Conservation (phyloP, 495 filamentous ascomycete genomes). For the Melanomma pulvis-pyrius region DNA sequence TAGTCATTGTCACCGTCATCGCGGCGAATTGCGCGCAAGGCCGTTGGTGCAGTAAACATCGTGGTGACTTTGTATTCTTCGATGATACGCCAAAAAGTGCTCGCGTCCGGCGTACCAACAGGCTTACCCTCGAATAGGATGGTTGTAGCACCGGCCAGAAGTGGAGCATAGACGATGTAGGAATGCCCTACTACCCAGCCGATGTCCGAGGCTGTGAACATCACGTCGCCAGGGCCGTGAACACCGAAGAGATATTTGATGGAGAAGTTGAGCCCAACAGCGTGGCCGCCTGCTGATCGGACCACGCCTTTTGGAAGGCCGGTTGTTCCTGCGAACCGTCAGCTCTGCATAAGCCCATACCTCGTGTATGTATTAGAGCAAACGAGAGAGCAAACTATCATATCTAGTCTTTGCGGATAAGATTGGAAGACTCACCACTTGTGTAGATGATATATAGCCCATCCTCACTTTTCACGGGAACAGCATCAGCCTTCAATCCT, state of each 20-base stretch:
- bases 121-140: conserved; percentile 93
- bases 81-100: conserved; percentile 84
- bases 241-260: conserved; percentile 80
- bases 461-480: conserved; percentile 76
- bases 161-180: conserved; percentile 73
- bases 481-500: conserved; percentile 66
- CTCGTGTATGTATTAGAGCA: no score
- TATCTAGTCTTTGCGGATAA: no score
- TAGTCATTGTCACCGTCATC: conserved; percentile 75
- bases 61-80: conserved; percentile 82
- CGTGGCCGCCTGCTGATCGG: conserved; percentile 81
- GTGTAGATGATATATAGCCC: conserved; percentile 92
- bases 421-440: conserved; percentile 55
- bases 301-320: conserved; percentile 88
- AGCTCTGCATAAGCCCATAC: conserved; percentile 23
- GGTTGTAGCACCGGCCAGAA: conserved; percentile 82
- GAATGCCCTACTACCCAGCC: conserved; percentile 51
- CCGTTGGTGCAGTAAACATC: conserved; percentile 85
- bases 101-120: conserved; percentile 83
- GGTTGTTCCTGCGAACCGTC: conserved; percentile 64
- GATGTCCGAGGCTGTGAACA: conserved; percentile 68
- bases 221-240: conserved; percentile 76
- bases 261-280: conserved; percentile 79
- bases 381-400: no score
- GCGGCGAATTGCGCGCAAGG: conserved; percentile 81